These are phyloP conservation scores for Pleurotus sapidus DNA, from an alignment of 768 basidiomycete species.

Conservation along the genomic window DNA sequence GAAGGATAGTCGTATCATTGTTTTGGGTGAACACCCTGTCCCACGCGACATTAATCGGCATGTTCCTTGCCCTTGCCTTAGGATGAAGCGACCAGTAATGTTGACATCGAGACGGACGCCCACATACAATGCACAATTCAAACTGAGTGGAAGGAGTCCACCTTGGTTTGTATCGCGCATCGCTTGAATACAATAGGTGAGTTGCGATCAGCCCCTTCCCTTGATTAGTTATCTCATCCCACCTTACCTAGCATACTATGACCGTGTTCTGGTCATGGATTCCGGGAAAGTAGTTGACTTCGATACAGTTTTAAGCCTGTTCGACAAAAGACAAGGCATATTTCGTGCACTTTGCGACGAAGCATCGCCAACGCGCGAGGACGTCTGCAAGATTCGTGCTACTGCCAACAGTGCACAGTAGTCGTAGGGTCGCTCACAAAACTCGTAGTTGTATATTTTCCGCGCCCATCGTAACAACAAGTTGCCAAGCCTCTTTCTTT, in stretches of 20 bases:
- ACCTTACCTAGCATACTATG: constrained; percentile 47
- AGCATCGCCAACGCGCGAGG: constrained; percentile 49
- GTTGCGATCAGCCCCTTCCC: constrained; percentile 6
- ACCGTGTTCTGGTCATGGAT: constrained; percentile 75
- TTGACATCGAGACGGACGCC: constrained; percentile 61
- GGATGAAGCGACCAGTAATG: constrained; percentile 15
- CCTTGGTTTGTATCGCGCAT: constrained; percentile 55
- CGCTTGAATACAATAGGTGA: constrained; percentile 54
- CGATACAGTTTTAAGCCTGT: constrained; percentile 66
- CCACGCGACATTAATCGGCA: background rate
- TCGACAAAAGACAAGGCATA: constrained; percentile 56
- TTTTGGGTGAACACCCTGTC: constrained; percentile 36
- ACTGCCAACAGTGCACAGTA: background rate
- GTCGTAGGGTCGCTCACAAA: too few relatives aligned
- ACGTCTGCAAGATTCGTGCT: constrained; percentile 46
- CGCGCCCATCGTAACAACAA: too few relatives aligned
- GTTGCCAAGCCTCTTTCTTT: too few relatives aligned
- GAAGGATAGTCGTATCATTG: constrained; percentile 55
- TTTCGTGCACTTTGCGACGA: constrained; percentile 70
- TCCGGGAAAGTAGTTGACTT: constrained; percentile 65
- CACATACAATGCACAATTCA: constrained; percentile 63
- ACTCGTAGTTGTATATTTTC: too few relatives aligned
- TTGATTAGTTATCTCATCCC: too few relatives aligned
- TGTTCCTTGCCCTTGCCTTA: background rate
- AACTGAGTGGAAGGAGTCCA: constrained; percentile 51